Base-by-base conservation (phyloP, 2,329 filamentous ascomycete genomes). In the Aspergillus pseudoglaucus region DNA sequence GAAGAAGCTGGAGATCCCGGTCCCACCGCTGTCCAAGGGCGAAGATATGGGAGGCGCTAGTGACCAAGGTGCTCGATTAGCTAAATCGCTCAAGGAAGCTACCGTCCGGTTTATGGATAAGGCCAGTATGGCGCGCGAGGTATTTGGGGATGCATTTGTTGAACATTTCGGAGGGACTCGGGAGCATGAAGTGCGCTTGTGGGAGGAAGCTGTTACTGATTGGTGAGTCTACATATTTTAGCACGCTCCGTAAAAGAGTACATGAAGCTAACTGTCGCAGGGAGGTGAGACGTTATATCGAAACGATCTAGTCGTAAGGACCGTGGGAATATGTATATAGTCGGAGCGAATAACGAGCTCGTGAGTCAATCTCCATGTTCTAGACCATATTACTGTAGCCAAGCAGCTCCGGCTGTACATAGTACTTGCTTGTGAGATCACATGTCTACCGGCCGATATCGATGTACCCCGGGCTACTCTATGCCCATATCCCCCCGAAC, bases 161-260 rank as follows among this genome's bases (percentile, higher is more conserved):
- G 90, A 97, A 14, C 93, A 97, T 68, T 98, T 85, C 73, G 88
- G 85, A 10, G 93, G 93, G 14, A 95, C 91, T 15, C 80, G 93
- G 54, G 85, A 95, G 67, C 90, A 98, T 69, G 93, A 98, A 71
- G 79, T 93, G 49, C 76, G 87, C 52, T 71, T 95, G 17, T 98
- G 88, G 86, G 90, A 97, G 60, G 91, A 97, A 67, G 90, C 90
- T 2, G 91, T 97, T 5, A 97, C 93, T 17, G 93, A 97, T 68
- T 97, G 91, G 90, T 43, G 43, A 37, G 47, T 39, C 42, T 59
- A 63, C 17, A 39, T 20, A 20, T 20, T n/a, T n/a, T n/a, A n/a
- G n/a, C n/a, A n/a, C n/a, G n/a, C n/a, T n/a, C n/a, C n/a, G n/a
- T n/a, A n/a, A n/a, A 4, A 20, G 20, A 20, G 20, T 20, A 20